Evolutionary conservation across 2,329 filamentous ascomycete genomes (phyloP), one percentile per base, ranked within the genome.

Genomic region (Paradendryphiella salina): DNA sequence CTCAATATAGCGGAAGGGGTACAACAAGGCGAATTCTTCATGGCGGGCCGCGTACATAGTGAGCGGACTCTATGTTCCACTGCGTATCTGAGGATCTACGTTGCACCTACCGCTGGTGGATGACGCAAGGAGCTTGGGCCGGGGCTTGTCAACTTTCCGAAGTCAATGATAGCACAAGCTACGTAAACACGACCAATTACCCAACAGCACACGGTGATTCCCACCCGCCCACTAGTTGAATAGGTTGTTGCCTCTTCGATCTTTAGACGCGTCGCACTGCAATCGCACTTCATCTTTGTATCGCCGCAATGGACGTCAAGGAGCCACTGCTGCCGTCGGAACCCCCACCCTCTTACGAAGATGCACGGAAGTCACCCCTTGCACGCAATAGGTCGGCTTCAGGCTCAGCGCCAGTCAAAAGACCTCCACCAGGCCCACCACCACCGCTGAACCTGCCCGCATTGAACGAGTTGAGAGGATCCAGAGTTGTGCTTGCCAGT

Each of bases 401-500:
- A 37, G 54, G 58, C 37, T 39, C 56, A 33, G 47, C 53, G 26
- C 54, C 46, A n/a, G 51, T 31, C 14, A 59, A 57, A 29, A 54
- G 58, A 45, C 50, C 53, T 8, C 61, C 60, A 3, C 56, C 52
- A 21, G 60, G 63, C 46, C 79, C 79, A 11, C 84, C 85, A 6
- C 79, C 83, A 35, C 88, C 89, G 1, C 83, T 97, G 55, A 82
- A 90, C 54, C 81, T 97, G 14, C 92, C 93, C 13, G 86, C 91
- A 48, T 78, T 99, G 52, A 83, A 83, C 64, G 80, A 86, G 65
- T 83, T 99, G 58, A 85, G 88, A 66, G 82, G 82, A 46, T 90
- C 89, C 73, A 82, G 93, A 58, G 85, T 96, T 5, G 89, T 99
- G 61, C 86, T 99, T 21, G 94, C 94, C 44, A 96, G 92, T 2